Percentiles rank a stretch among this genome's conserved stretches.
Conservation (phyloP, 805 yeast genomes). For the Kodamaea restingae region DNA sequence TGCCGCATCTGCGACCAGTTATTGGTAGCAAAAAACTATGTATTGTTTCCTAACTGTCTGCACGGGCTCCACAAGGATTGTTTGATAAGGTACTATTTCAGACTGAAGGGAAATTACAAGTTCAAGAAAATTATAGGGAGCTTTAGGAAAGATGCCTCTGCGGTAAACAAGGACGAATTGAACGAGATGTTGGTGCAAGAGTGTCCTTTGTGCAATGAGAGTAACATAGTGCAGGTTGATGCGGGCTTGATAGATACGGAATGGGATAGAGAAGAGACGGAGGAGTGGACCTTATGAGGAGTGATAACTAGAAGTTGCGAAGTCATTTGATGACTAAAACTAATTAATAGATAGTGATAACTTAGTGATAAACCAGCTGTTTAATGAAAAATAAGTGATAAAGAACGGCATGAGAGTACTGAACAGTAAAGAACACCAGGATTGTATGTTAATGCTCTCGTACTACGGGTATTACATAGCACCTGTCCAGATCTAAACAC, state of each 20-base stretch:
- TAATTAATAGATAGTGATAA: no score
- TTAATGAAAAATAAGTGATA: no score
- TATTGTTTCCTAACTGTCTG: slow-evolving; percentile 77
- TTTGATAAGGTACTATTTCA: slow-evolving; percentile 55
- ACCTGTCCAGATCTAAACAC: no score
- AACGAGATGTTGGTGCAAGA: slow-evolving; percentile 58
- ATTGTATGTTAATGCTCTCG: no score
- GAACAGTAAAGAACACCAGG: no score
- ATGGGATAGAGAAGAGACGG: slow-evolving; percentile 32
- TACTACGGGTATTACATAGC: no score
- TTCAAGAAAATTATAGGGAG: slow-evolving; percentile 59
- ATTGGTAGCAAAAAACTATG: slow-evolving; percentile 66
- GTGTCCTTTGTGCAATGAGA: slow-evolving; percentile 75
- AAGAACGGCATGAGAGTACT: no score
- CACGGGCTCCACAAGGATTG: slow-evolving; percentile 92
- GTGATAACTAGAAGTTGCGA: background rate
- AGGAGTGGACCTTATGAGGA: slow-evolving; percentile 47
- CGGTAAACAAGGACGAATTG: slow-evolving; percentile 44
- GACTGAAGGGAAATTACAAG: slow-evolving; percentile 60
- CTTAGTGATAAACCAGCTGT: no score
- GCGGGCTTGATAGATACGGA: slow-evolving; percentile 46
- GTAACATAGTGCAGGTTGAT: slow-evolving; percentile 66
- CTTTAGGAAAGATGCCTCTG: slow-evolving; percentile 42
- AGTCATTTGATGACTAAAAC: no score
- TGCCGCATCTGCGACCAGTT: slow-evolving; percentile 72